Evolutionary conservation across 1,284 basidiomycete species (phyloP).

Genomic region (Austropuccinia psidii): DNA sequence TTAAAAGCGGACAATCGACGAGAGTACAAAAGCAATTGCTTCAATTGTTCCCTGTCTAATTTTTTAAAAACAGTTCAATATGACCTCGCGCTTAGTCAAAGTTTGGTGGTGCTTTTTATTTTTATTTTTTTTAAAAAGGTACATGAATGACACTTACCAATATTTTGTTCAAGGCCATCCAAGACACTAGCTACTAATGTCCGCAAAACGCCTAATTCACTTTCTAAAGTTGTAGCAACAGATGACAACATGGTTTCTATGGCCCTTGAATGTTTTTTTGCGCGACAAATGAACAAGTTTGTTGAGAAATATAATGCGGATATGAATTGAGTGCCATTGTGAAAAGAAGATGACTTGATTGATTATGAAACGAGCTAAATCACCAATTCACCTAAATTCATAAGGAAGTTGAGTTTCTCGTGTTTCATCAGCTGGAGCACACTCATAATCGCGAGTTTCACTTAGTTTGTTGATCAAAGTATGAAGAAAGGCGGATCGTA

Average conservation of each 20-base stretch:
- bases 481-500: conserved; percentile 26
- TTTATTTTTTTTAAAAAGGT: conserved; percentile 48
- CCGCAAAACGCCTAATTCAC: conserved; percentile 82
- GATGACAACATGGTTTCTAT: conserved; percentile 82
- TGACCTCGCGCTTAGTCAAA: neutral
- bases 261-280: conserved; percentile 57
- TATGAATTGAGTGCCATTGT: neutral
- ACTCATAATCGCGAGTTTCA: neutral
- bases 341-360: neutral
- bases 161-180: conserved; percentile 85
- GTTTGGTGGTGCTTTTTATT: conserved; percentile 52
- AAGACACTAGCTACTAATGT: conserved; percentile 76
- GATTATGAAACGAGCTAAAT: neutral
- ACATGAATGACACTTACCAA: conserved; percentile 50
- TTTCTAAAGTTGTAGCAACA: conserved; percentile 78
- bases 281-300: neutral
- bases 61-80: neutral
- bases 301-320: neutral
- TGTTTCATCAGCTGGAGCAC: conserved; percentile 50
- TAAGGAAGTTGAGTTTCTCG: conserved; percentile 65
- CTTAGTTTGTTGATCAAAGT: conserved; percentile 39
- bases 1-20: conserved; percentile 75
- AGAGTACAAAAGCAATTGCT: conserved; percentile 78
- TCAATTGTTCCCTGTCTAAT: conserved; percentile 57
- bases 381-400: conserved; percentile 66